Conservation (phyloP, 495 filamentous ascomycete species). For the Trichoderma orchidacearum region DNA sequence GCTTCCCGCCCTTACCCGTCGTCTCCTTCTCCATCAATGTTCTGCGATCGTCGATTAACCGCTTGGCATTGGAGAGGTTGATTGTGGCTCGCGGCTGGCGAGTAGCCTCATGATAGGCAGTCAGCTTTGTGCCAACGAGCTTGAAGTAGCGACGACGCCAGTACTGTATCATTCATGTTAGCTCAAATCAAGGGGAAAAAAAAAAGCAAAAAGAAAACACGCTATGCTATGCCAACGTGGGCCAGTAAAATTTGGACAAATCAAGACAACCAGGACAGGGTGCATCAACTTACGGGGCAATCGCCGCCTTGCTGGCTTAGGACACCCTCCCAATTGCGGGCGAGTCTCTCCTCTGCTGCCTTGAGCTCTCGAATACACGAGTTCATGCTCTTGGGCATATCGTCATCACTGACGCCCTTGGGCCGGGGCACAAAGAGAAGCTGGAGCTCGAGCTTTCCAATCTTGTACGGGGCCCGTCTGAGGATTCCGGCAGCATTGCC, state of each 20-base stretch:
- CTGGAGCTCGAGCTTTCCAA: constrained; percentile 88
- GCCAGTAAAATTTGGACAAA: background rate
- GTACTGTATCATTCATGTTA: constrained; percentile 38
- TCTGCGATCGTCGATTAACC: constrained; percentile 86
- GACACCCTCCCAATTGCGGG: constrained; percentile 70
- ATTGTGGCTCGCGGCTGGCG: constrained; percentile 93
- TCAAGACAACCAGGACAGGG: background rate
- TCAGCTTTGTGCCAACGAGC: constrained; percentile 77
- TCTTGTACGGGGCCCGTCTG: constrained; percentile 74
- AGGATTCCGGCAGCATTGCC: constrained; percentile 41
- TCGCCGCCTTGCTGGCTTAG: constrained; percentile 95
- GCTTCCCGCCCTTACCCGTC: constrained; percentile 55
- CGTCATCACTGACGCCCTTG: constrained; percentile 75
- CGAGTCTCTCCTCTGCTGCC: constrained; percentile 62
- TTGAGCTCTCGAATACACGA: constrained; percentile 83
- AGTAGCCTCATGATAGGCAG: constrained; percentile 90
- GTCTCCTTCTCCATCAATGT: constrained; percentile 69
- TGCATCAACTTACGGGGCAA: constrained; percentile 78
- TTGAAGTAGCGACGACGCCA: constrained; percentile 98
- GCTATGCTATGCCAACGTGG: too few relatives aligned
- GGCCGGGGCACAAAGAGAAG: constrained; percentile 89
- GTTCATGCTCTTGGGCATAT: constrained; percentile 98
- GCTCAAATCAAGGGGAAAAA: background rate
- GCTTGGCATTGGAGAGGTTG: constrained; percentile 85
- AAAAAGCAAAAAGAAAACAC: background rate